A percentile compares a stretch with the other conserved stretches of the same genome.
Conservation (phyloP, 2,329 filamentous ascomycete genomes). For the Ceratocystis alfenasii region DNA sequence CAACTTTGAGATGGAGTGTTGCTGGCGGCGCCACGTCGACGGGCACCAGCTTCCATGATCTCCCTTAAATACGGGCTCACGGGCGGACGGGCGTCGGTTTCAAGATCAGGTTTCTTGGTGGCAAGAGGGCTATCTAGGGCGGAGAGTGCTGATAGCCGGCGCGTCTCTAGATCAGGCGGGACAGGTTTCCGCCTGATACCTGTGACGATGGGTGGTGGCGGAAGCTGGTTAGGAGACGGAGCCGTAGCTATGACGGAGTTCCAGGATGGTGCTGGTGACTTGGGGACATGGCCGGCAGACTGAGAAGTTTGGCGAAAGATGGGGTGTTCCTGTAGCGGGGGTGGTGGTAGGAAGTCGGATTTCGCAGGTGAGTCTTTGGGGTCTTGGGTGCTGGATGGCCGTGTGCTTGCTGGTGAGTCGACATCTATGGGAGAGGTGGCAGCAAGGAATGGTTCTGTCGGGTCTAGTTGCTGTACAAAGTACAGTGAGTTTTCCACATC, state of each 20-base stretch:
- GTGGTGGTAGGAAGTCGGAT: not conserved
- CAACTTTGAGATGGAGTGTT: not conserved
- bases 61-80: conserved; percentile 43
- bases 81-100: conserved; percentile 49
- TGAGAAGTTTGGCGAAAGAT: conserved; percentile 21
- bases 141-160: conserved; percentile 11
- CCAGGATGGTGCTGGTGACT: not conserved
- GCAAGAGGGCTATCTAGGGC: conserved; percentile 10
- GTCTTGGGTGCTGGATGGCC: not conserved
- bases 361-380: not conserved
- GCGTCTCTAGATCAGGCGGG: conserved; percentile 14
- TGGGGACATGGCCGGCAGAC: conserved; percentile 24
- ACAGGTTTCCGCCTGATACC: conserved; percentile 19
- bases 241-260: conserved; percentile 20
- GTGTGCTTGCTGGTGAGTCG: not conserved
- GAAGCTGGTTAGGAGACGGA: conserved; percentile 22
- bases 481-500: conserved; percentile 83
- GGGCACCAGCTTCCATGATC: conserved; percentile 25
- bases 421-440: conserved; percentile 36
- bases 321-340: conserved; percentile 13
- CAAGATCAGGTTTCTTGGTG: conserved; percentile 33
- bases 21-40: conserved; percentile 27
- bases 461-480: conserved; percentile 59
- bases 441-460: conserved; percentile 35
- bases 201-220: not conserved